Evolutionary conservation across 768 basidiomycete species (phyloP), one percentile per base, ranked within the genome.

Genomic region (Mycena amicta): DNA sequence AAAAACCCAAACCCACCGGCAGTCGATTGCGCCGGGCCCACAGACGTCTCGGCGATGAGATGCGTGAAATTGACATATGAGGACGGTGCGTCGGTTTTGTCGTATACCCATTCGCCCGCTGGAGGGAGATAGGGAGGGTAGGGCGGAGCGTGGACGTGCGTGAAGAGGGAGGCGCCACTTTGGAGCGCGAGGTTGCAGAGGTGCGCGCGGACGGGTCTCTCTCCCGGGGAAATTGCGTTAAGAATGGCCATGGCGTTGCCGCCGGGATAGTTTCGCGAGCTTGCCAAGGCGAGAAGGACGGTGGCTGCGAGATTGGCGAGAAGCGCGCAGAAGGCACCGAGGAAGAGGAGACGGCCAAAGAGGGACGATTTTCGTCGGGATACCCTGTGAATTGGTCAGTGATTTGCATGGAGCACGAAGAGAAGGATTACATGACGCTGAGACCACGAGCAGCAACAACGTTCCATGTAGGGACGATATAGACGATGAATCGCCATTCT

Each of bases 401-500:
- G 54, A 45, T 16, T 5, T 16, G 5, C 20, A n/a, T 30, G 29
- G 15, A 31, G 26, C 52, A 45, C 4, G 29, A 45, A 45, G n/a
- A 40, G 6, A 23, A 22, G 20, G 50, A 25, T 89, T 72, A 95
- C 91, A 95, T 69, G 70, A 79, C 82, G 4, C 75, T 69, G 2
- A 85, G 77, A 2, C 85, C 88, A 16, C 85, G 71, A 0, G 94
- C 88, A 2, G 91, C 93, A 2, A 88, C 83, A 3, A 95, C 71
- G 65, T 97, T 96, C 71, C 93, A 77, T 2, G 85, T 68, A 0
- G 95, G 95, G 0, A 98, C 83, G 18, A 86, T 81, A 67, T 98
- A 98, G 6, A 93, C 81, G 56, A 98, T 78, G 72, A 99, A 99
- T 5, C 97, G 83, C 97, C 97, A 99, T 73, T 99, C 97, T 70